phyloP scores from a whole-genome alignment of 78 protist genomes.

The Anaeramoeba flamelloides region DNA sequence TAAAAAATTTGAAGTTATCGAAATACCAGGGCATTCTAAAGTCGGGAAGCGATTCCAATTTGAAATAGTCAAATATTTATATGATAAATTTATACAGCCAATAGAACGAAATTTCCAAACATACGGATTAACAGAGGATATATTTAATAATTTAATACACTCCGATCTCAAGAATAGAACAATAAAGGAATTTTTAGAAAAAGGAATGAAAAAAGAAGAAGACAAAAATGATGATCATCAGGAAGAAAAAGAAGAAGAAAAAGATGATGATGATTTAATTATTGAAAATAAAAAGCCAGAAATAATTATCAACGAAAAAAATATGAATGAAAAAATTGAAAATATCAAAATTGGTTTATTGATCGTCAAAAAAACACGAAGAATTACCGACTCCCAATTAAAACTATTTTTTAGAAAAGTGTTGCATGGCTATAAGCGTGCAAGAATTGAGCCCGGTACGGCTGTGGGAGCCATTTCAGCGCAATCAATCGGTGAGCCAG shows the following conservation, averaged over 20 bases:
- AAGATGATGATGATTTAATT: not conserved
- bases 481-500: slow-evolving; percentile 92
- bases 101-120: too few relatives aligned
- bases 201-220: slow-evolving; percentile 4
- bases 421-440: slow-evolving; percentile 5
- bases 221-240: not conserved
- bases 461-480: slow-evolving; percentile 98
- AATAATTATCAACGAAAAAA: not conserved
- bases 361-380: not conserved
- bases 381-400: not conserved
- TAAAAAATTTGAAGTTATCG: too few relatives aligned
- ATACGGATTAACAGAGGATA: too few relatives aligned
- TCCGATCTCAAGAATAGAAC: too few relatives aligned
- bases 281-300: not conserved
- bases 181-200: not conserved
- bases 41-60: too few relatives aligned
- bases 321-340: not conserved
- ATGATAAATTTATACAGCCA: too few relatives aligned
- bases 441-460: slow-evolving; percentile 73
- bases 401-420: not conserved
- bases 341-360: not conserved
- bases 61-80: too few relatives aligned
- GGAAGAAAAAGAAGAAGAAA: not conserved
- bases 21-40: too few relatives aligned
- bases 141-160: too few relatives aligned